A percentile compares a stretch with the other conserved stretches of the same genome.
Conservation (phyloP, 768 basidiomycete species). For the Cytidiella melzeri region DNA sequence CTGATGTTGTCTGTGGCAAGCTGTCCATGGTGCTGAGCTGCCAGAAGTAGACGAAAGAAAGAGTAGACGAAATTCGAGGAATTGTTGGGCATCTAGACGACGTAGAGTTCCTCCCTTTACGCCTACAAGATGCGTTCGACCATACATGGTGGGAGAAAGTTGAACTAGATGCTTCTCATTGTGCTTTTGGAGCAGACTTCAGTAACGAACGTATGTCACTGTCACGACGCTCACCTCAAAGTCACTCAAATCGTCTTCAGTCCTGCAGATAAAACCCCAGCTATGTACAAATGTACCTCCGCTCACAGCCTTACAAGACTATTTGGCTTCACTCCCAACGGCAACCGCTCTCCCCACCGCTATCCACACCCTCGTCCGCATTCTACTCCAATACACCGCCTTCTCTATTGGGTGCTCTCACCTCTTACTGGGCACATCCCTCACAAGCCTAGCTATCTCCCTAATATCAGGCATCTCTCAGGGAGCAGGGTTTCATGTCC, state of each 20-base stretch:
- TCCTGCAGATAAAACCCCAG: not conserved
- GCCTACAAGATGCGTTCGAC: conserved; percentile 73
- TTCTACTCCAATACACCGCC: conserved; percentile 69
- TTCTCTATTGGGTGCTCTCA: conserved; percentile 57
- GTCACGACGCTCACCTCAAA: not conserved
- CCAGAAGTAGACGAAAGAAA: conserved; percentile 42
- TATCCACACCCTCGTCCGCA: conserved; percentile 52
- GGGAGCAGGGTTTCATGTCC: conserved; percentile 68
- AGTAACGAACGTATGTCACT: conserved; percentile 42
- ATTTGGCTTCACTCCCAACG: conserved; percentile 65
- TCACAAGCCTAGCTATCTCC: conserved; percentile 73
- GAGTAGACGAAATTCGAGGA: conserved; percentile 43
- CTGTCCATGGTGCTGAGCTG: not conserved
- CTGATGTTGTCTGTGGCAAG: not conserved
- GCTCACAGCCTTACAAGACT: conserved; percentile 35
- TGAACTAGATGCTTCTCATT: not conserved
- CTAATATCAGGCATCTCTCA: conserved; percentile 70
- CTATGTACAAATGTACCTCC: not conserved
- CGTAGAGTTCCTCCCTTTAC: conserved; percentile 55
- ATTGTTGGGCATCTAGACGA: conserved; percentile 42
- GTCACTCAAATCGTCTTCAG: not conserved
- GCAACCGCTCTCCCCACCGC: conserved; percentile 60
- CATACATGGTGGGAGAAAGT: conserved; percentile 55
- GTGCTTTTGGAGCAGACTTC: conserved; percentile 40
- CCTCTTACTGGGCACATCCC: conserved; percentile 68